Evolutionary conservation across 345 rosid genomes (phyloP).

Genomic region (Syzygium jambos): DNA sequence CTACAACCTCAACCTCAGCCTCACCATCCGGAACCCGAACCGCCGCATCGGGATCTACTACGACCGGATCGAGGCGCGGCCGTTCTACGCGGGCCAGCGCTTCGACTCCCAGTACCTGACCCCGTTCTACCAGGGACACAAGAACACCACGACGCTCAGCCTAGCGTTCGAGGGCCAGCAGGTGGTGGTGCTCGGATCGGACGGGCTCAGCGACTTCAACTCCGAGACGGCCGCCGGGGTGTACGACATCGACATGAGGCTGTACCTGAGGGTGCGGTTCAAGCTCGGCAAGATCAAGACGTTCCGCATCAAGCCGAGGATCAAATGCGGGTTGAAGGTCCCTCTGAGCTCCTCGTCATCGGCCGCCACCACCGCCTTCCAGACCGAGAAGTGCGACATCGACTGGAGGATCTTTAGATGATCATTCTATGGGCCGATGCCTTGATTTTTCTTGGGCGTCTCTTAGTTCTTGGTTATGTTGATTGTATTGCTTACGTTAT

Average conservation of each 20-base stretch:
- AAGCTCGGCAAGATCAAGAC: constrained; percentile 17
- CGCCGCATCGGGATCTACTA: constrained; percentile 30
- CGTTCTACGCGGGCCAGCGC: constrained; percentile 7
- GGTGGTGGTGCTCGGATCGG: not conserved
- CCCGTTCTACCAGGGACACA: constrained; percentile 20
- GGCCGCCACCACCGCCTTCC: not conserved
- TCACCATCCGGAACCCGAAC: constrained; percentile 31
- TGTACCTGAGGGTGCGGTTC: constrained; percentile 19
- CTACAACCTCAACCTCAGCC: constrained; percentile 21
- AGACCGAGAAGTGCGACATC: constrained; percentile 8
- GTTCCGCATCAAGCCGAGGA: constrained; percentile 9
- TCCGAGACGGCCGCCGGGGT: constrained; percentile 6
- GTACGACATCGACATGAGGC: constrained; percentile 12
- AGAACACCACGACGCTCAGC: constrained; percentile 8
- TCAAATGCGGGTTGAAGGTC: constrained; percentile 13
- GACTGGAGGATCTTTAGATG: constrained; percentile 6
- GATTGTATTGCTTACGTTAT: not conserved
- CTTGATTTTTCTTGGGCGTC: not conserved
- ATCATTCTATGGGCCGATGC: not conserved
- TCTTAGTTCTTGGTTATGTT: not conserved
- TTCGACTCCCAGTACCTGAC: not conserved
- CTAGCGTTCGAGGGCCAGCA: constrained; percentile 3
- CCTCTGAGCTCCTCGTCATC: constrained; percentile 1
- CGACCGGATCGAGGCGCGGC: constrained; percentile 20
- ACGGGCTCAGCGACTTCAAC: not conserved